Conservation (phyloP, 2,329 filamentous ascomycete genomes). For the Tolypocladium album region DNA sequence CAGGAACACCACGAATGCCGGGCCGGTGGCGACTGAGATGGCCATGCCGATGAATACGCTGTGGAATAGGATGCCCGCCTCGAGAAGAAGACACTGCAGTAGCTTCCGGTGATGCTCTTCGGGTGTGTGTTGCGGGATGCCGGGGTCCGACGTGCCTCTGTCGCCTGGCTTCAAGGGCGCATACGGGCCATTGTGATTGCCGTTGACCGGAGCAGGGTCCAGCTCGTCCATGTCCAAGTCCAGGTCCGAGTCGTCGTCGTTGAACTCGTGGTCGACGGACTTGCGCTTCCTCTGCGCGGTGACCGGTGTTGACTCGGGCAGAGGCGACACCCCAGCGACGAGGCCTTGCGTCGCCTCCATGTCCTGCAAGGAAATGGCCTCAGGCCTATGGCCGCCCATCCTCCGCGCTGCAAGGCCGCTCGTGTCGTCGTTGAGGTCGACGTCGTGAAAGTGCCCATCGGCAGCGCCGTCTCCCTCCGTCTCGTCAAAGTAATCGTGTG, state of each 20-base stretch:
- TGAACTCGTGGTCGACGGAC: constrained; percentile 18
- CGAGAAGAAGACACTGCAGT: constrained; percentile 68
- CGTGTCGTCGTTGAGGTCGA: constrained; percentile 8
- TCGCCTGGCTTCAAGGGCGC: constrained; percentile 18
- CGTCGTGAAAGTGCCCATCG: constrained; percentile 16
- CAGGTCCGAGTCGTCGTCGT: constrained; percentile 43
- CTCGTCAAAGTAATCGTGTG: constrained; percentile 37
- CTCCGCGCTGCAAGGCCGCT: constrained; percentile 27
- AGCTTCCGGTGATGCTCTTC: constrained; percentile 57
- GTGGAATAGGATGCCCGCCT: constrained; percentile 78
- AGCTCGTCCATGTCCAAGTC: constrained; percentile 53
- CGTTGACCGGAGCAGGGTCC: constrained; percentile 26
- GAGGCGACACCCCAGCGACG: constrained; percentile 46
- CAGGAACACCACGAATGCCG: constrained; percentile 69
- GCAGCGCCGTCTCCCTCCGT: constrained; percentile 26
- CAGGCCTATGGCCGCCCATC: constrained; percentile 27
- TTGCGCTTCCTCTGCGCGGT: constrained; percentile 12
- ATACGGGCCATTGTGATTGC: constrained; percentile 17
- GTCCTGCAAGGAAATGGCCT: constrained; percentile 40
- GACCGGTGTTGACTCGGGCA: constrained; percentile 42
- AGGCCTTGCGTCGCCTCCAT: constrained; percentile 42
- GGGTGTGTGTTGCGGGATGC: constrained; percentile 20
- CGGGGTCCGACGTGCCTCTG: constrained; percentile 5
- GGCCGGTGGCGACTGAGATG: constrained; percentile 68
- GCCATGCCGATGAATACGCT: constrained; percentile 83